Percentiles rank a stretch among this genome's conserved stretches.
Conservation (phyloP, 164 flowering plant species). For the Chloranthus sessilifolius region DNA sequence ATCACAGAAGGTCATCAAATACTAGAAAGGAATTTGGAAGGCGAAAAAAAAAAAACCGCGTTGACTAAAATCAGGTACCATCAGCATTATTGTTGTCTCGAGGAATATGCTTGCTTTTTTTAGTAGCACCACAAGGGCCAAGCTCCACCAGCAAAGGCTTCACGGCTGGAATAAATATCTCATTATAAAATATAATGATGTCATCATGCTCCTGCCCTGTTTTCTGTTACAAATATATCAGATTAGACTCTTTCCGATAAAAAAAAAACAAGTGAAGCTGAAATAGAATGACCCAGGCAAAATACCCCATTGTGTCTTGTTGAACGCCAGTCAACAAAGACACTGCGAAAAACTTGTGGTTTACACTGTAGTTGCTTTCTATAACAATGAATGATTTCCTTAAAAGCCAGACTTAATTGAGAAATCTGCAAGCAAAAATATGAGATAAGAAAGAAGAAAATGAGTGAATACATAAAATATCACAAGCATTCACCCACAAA, state of each 20-base stretch:
- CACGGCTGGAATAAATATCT: conserved; percentile 73
- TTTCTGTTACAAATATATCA: conserved; percentile 48
- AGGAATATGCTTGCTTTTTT: conserved; percentile 32
- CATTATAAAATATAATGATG: conserved; percentile 89
- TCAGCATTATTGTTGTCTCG: conserved; percentile 46
- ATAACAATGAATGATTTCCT: conserved; percentile 80
- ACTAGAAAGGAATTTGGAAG: not conserved
- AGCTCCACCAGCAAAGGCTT: conserved; percentile 78
- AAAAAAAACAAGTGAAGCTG: not conserved
- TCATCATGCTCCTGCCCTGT: conserved; percentile 79
- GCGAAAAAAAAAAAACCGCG: not conserved
- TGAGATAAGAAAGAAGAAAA: not conserved
- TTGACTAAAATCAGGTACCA: conserved; percentile 26
- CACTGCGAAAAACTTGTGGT: conserved; percentile 84
- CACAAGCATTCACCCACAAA: conserved; percentile 20
- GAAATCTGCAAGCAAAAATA: conserved; percentile 62
- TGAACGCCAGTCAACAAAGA: conserved; percentile 73
- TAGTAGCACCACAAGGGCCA: conserved; percentile 52
- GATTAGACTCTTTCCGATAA: conserved; percentile 15
- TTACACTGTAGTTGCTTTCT: conserved; percentile 91
- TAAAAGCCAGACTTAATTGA: conserved; percentile 66
- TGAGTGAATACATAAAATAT: not conserved
- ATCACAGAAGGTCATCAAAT: conserved; percentile 7
- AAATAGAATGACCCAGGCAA: conserved; percentile 8
- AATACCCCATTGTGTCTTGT: conserved; percentile 67